A percentile compares a stretch with the other conserved stretches of the same genome.
Conservation (phyloP, 2,329 filamentous ascomycete species). For the Colletotrichum coccodes region DNA sequence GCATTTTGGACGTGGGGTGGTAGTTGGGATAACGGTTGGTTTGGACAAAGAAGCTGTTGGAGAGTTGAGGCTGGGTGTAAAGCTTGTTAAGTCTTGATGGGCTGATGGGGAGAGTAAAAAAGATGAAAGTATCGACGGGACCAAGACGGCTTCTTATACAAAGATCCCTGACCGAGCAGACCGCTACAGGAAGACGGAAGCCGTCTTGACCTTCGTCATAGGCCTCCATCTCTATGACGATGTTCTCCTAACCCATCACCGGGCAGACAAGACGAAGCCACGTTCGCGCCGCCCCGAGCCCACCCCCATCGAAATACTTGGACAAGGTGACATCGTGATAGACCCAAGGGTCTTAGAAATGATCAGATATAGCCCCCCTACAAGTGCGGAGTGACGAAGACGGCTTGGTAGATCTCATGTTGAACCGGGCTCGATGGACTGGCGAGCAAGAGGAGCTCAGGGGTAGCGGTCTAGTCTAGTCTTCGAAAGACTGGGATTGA, state of each 20-base stretch:
- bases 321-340: constrained; percentile 26
- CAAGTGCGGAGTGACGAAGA: constrained; percentile 16
- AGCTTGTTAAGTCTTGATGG: constrained; percentile 6
- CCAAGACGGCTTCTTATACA: constrained; percentile 23
- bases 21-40: not conserved
- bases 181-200: not conserved
- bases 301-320: not conserved
- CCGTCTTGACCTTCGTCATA: constrained; percentile 27
- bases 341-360: constrained; percentile 6
- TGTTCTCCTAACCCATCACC: not conserved
- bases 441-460: not conserved
- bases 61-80: not conserved
- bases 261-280: constrained; percentile 1
- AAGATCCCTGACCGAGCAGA: not conserved
- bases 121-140: not conserved
- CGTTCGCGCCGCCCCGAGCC: not conserved
- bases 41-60: not conserved
- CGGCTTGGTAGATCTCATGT: constrained; percentile 20
- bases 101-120: constrained; percentile 2
- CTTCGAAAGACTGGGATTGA: too few species aligned
- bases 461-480: not conserved
- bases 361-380: constrained; percentile 7
- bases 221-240: constrained; percentile 24
- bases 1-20: constrained; percentile 13
- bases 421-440: not conserved